Conservation (phyloP, 305 asterid genomes). For the Solanum hybrid region DNA sequence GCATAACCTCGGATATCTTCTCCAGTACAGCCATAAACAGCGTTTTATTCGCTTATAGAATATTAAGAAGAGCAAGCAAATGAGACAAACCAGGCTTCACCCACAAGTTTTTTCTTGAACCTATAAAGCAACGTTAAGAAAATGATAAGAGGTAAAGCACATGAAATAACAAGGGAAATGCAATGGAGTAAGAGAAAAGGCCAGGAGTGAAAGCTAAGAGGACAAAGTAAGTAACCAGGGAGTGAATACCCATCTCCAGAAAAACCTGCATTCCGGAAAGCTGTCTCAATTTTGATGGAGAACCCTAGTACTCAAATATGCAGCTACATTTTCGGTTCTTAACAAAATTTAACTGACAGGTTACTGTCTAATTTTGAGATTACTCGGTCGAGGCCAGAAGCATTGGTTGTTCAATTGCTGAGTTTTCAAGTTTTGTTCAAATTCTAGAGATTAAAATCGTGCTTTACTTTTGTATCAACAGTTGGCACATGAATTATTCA, state of each 20-base stretch:
- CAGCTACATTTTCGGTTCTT: background rate
- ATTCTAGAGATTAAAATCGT: background rate
- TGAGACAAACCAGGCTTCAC: background rate
- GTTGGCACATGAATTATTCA: background rate
- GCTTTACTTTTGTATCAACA: background rate
- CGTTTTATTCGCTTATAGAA: background rate
- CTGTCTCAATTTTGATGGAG: background rate
- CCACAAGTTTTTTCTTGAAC: background rate
- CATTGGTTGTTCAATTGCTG: background rate
- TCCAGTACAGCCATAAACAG: constrained; percentile 9
- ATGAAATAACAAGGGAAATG: background rate
- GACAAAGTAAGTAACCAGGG: background rate
- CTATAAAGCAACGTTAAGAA: background rate
- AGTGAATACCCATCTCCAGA: background rate
- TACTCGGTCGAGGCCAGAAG: background rate
- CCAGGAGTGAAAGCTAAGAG: background rate
- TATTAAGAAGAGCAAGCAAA: background rate
- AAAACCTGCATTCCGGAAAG: background rate
- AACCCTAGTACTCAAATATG: background rate
- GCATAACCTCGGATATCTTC: constrained; percentile 6
- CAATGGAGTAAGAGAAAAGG: background rate
- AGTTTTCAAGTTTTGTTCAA: background rate
- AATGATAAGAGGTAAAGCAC: background rate
- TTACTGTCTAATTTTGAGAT: background rate
- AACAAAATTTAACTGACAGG: background rate